These are phyloP conservation scores for Penicillium ochrochloron DNA, from an alignment of 495 filamentous ascomycete genomes.

Conservation along the genomic window DNA sequence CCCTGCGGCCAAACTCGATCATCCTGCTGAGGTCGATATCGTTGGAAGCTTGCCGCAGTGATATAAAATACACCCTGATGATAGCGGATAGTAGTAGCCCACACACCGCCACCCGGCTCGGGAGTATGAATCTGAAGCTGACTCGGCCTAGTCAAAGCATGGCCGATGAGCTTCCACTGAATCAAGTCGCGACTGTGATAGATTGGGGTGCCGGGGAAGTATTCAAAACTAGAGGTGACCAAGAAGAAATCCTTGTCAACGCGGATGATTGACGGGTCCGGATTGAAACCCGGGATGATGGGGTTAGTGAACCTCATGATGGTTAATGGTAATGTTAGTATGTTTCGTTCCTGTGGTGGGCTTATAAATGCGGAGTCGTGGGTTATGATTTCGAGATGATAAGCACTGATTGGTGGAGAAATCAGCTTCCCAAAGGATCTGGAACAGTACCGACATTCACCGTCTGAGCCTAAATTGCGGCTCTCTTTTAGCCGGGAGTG, in stretches of 20 bases:
- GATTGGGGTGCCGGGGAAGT: constrained; percentile 52
- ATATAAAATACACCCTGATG: constrained; percentile 47
- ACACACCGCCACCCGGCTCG: constrained; percentile 53
- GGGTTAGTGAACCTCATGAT: constrained; percentile 25
- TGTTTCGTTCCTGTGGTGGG: not conserved
- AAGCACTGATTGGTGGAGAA: constrained; percentile 32
- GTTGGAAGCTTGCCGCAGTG: constrained; percentile 45
- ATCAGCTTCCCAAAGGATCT: not conserved
- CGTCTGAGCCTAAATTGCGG: not conserved
- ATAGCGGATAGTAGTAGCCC: constrained; percentile 49
- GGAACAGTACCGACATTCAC: not conserved
- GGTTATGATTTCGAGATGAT: not conserved
- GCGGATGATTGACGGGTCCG: constrained; percentile 36
- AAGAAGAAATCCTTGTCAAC: constrained; percentile 48
- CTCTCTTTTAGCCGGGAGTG: not conserved
- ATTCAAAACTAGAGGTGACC: constrained; percentile 54
- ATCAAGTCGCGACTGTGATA: constrained; percentile 53
- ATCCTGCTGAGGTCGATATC: constrained; percentile 48
- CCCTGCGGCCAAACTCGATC: constrained; percentile 51
- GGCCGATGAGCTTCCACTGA: constrained; percentile 52
- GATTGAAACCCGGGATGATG: constrained; percentile 17
- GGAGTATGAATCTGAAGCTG: constrained; percentile 66
- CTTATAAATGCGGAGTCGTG: not conserved
- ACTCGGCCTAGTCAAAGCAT: constrained; percentile 61
- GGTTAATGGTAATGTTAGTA: not conserved